These are phyloP conservation scores for Euphorbia lathyris DNA, from an alignment of 345 rosid genomes.

Conservation along the genomic window DNA sequence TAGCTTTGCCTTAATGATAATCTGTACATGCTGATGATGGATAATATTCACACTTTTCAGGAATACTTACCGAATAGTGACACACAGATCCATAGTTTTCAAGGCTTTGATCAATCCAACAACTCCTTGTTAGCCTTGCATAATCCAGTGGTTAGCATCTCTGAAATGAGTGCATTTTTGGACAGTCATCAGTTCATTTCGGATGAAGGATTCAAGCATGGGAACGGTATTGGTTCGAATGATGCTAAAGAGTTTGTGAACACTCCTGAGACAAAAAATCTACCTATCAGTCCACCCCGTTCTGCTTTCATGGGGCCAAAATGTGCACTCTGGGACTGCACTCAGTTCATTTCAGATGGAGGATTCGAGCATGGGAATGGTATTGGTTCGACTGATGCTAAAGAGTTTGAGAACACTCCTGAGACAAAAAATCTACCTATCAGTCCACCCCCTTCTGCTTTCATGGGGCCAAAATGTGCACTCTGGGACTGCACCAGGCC, in stretches of 20 bases:
- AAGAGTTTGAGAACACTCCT: slow-evolving; percentile 30
- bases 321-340: slow-evolving; percentile 93
- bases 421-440: slow-evolving; percentile 37
- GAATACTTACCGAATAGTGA: slow-evolving; percentile 33
- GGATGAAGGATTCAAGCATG: slow-evolving; percentile 44
- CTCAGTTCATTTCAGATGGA: slow-evolving; percentile 43
- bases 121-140: slow-evolving; percentile 31
- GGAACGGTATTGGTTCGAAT: slow-evolving; percentile 31
- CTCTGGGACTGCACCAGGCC: slow-evolving; percentile 95
- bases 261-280: slow-evolving; percentile 31
- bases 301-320: slow-evolving; percentile 82
- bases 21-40: slow-evolving; percentile 9
- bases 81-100: slow-evolving; percentile 36
- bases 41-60: slow-evolving; percentile 32
- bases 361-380: slow-evolving; percentile 39
- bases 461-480: slow-evolving; percentile 84
- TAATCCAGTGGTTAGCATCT: slow-evolving; percentile 27
- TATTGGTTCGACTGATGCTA: slow-evolving; percentile 30
- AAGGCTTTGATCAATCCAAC: slow-evolving; percentile 44
- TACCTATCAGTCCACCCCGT: slow-evolving; percentile 54
- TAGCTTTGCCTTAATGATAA: background rate
- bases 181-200: slow-evolving; percentile 46
- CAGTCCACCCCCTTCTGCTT: slow-evolving; percentile 69
- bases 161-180: slow-evolving; percentile 43
- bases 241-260: slow-evolving; percentile 29